phyloP scores from a whole-genome alignment of 805 yeast species.

The Lachancea nothofagi region DNA sequence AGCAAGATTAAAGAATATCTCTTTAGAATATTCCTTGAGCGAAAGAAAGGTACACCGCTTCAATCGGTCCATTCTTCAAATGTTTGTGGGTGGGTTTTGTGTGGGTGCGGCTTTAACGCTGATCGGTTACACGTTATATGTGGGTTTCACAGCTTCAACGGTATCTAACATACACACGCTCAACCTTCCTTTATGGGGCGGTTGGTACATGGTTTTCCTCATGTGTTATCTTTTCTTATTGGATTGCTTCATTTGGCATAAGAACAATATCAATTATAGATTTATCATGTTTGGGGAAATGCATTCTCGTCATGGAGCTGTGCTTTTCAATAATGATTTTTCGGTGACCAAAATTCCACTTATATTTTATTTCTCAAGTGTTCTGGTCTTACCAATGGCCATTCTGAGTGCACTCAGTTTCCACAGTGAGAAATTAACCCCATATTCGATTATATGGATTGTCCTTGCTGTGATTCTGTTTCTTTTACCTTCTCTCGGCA shows the following conservation, averaged over 20 bases:
- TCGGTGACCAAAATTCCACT: slow-evolving; percentile 33
- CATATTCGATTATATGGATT: slow-evolving; percentile 67
- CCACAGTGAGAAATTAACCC: slow-evolving; percentile 64
- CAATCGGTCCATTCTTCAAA: slow-evolving; percentile 32
- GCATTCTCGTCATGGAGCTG: slow-evolving; percentile 51
- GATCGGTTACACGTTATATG: slow-evolving; percentile 50
- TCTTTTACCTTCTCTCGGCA: slow-evolving; percentile 56
- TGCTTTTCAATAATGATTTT: slow-evolving; percentile 34
- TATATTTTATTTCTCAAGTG: slow-evolving; percentile 57
- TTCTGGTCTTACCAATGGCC: slow-evolving; percentile 50
- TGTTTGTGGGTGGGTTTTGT: slow-evolving; percentile 60
- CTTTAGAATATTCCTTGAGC: slow-evolving; percentile 27
- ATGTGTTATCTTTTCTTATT: slow-evolving; percentile 58
- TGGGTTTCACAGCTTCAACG: slow-evolving; percentile 42
- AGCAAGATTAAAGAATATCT: slow-evolving; percentile 25
- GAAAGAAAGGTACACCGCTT: slow-evolving; percentile 33
- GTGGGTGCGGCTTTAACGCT: slow-evolving; percentile 71
- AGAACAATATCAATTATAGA: slow-evolving; percentile 75
- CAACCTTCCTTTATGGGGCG: slow-evolving; percentile 87
- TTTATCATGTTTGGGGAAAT: slow-evolving; percentile 79
- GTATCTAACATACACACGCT: slow-evolving; percentile 42
- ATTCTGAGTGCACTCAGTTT: slow-evolving; percentile 74
- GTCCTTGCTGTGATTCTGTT: slow-evolving; percentile 37
- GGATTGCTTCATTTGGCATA: slow-evolving; percentile 68
- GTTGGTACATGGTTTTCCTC: slow-evolving; percentile 65